A percentile compares a stretch with the other conserved stretches of the same genome.
These are phyloP conservation scores for Talaromyces sp. DNA, from an alignment of 2,329 filamentous ascomycete genomes.

Conservation along the genomic window DNA sequence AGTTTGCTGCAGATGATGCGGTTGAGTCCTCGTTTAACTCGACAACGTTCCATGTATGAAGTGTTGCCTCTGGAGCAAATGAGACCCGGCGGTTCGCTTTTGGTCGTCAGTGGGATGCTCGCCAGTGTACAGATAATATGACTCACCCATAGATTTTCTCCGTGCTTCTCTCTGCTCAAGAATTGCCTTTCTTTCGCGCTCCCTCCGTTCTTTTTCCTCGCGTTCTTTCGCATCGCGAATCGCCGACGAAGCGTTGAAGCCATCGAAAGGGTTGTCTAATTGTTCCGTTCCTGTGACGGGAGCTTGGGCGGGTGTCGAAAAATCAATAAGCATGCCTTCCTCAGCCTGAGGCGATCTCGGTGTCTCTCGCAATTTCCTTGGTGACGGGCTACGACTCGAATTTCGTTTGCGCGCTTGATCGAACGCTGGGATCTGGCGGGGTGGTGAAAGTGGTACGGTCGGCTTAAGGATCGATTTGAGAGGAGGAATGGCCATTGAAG, in stretches of 20 bases:
- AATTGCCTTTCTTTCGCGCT: constrained; percentile 55
- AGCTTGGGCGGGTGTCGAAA: constrained; percentile 35
- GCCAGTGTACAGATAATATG: neutral
- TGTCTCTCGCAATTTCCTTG: constrained; percentile 16
- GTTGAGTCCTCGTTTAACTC: constrained; percentile 86
- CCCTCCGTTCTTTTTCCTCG: constrained; percentile 59
- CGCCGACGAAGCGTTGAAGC: constrained; percentile 35
- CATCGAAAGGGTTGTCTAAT: constrained; percentile 45
- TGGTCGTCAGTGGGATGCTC: constrained; percentile 1
- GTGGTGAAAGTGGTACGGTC: constrained; percentile 61
- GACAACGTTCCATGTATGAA: constrained; percentile 94
- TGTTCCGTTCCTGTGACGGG: constrained; percentile 33
- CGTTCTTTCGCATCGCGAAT: constrained; percentile 54
- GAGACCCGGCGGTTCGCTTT: constrained; percentile 83
- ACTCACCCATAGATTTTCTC: constrained; percentile 73
- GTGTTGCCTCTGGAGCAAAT: constrained; percentile 92
- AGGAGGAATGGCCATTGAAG: constrained; percentile 30
- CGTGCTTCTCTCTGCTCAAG: constrained; percentile 77
- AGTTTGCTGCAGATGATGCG: constrained; percentile 66
- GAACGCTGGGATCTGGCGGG: constrained; percentile 60
- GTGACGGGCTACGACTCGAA: constrained; percentile 27
- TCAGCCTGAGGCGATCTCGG: constrained; percentile 17
- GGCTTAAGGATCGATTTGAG: constrained; percentile 76
- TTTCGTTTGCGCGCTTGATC: constrained; percentile 45
- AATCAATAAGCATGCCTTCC: constrained; percentile 38